Evolutionary conservation across 1,284 basidiomycete species (phyloP).

Genomic region (Cutaneotrichosporon sp.): DNA sequence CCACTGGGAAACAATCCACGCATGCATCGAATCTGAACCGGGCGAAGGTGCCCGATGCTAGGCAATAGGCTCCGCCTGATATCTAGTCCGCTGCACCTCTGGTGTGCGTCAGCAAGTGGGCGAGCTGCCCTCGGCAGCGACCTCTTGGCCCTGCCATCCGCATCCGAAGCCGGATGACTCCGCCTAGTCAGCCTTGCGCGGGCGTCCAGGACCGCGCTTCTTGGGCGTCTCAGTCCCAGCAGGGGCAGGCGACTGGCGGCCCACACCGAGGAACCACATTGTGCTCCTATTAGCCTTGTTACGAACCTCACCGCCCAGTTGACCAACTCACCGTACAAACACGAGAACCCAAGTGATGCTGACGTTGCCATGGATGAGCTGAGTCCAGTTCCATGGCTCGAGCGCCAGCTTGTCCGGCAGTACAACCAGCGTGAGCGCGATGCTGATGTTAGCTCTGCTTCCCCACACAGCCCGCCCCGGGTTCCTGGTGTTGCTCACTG

Average conservation of each 20-base stretch:
- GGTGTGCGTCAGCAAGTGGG: too few species aligned
- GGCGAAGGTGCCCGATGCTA: too few species aligned
- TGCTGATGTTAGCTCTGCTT: constrained; percentile 26
- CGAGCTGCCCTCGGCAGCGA: too few species aligned
- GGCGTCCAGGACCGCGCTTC: neutral
- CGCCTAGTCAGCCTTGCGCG: neutral
- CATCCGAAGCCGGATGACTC: too few species aligned
- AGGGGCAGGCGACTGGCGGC: neutral
- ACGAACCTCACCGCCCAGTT: neutral
- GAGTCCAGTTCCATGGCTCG: constrained; percentile 46
- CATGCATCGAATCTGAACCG: too few species aligned
- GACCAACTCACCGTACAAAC: constrained; percentile 38
- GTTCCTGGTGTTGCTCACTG: neutral
- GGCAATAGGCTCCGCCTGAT: too few species aligned
- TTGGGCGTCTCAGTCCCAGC: neutral
- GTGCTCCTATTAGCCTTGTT: constrained; percentile 7
- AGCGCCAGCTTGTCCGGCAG: constrained; percentile 35
- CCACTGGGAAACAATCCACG: too few species aligned
- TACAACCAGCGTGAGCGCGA: constrained; percentile 37
- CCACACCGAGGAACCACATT: constrained; percentile 5
- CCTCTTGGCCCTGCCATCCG: too few species aligned
- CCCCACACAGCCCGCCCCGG: neutral
- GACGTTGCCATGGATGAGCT: constrained; percentile 50
- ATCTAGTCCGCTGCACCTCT: too few species aligned
- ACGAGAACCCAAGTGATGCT: constrained; percentile 48